phyloP scores from a whole-genome alignment of 129 eudicot species.

The Cynara cardunculus region DNA sequence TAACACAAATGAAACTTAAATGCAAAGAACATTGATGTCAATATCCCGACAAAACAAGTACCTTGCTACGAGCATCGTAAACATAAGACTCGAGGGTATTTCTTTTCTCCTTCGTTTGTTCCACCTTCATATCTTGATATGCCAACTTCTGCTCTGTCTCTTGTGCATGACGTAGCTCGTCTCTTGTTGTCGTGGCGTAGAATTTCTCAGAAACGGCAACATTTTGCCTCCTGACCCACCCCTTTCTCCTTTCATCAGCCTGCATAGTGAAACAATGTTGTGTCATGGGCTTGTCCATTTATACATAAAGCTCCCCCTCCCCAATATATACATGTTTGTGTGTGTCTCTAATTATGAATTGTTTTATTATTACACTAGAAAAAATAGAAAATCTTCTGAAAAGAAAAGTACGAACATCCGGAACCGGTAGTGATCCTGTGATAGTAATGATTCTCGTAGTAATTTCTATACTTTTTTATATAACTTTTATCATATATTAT shows the following conservation, averaged over 20 bases:
- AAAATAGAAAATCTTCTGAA: too few relatives aligned
- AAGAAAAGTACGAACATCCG: too few relatives aligned
- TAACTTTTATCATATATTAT: too few relatives aligned
- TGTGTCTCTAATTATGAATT: too few relatives aligned
- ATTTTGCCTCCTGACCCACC: slow-evolving; percentile 34
- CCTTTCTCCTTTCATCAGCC: slow-evolving; percentile 36
- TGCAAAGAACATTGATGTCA: neutral
- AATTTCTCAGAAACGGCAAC: slow-evolving; percentile 36
- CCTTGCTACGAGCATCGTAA: slow-evolving; percentile 76
- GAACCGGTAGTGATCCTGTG: too few relatives aligned
- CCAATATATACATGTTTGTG: too few relatives aligned
- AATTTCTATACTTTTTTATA: too few relatives aligned
- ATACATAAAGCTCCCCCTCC: neutral
- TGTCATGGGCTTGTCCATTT: neutral
- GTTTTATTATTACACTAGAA: too few relatives aligned
- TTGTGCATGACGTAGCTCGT: slow-evolving; percentile 52
- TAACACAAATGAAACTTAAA: neutral
- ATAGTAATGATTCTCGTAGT: too few relatives aligned
- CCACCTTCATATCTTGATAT: slow-evolving; percentile 57
- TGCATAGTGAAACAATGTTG: slow-evolving; percentile 13
- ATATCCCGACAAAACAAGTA: neutral
- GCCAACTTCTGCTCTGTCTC: slow-evolving; percentile 50
- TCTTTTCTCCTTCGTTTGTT: slow-evolving; percentile 67
- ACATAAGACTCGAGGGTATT: slow-evolving; percentile 65
- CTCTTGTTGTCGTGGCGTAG: slow-evolving; percentile 33